phyloP scores from a whole-genome alignment of 345 rosid genomes.

The Lepidium didymum region DNA sequence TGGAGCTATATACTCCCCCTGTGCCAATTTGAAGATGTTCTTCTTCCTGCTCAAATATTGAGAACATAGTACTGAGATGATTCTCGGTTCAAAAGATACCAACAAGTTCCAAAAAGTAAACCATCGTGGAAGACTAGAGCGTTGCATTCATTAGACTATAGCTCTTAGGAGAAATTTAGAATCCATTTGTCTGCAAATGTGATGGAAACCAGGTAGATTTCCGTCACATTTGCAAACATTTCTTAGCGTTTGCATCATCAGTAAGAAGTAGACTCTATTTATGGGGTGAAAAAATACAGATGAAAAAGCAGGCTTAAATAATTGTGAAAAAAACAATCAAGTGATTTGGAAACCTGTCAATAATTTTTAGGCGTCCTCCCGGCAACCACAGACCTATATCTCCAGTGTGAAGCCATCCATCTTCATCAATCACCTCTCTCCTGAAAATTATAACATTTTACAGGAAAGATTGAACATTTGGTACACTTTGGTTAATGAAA shows the following conservation, averaged over 20 bases:
- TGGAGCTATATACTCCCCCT: constrained; percentile 98
- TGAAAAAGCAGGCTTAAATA: neutral
- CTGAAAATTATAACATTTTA: constrained; percentile 35
- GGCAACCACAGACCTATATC: constrained; percentile 88
- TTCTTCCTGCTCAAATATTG: constrained; percentile 62
- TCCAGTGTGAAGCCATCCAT: constrained; percentile 96
- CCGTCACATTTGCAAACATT: neutral
- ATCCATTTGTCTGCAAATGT: too few species aligned
- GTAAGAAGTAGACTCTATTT: neutral
- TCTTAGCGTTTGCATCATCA: neutral
- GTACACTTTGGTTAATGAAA: neutral
- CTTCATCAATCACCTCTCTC: constrained; percentile 85
- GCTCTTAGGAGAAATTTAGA: too few species aligned
- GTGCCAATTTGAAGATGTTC: constrained; percentile 96
- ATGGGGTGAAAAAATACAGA: neutral
- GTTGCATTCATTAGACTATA: neutral
- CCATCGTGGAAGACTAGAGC: neutral
- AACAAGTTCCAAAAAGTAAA: neutral
- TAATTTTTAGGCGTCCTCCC: constrained; percentile 92
- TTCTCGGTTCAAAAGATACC: neutral
- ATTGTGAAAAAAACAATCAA: neutral
- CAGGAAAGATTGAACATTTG: neutral
- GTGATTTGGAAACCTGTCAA: constrained; percentile 58
- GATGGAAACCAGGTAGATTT: too few species aligned
- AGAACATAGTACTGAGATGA: neutral